Evolutionary conservation across 2,329 filamentous ascomycete species (phyloP).

Genomic region (Polychaeton citri): DNA sequence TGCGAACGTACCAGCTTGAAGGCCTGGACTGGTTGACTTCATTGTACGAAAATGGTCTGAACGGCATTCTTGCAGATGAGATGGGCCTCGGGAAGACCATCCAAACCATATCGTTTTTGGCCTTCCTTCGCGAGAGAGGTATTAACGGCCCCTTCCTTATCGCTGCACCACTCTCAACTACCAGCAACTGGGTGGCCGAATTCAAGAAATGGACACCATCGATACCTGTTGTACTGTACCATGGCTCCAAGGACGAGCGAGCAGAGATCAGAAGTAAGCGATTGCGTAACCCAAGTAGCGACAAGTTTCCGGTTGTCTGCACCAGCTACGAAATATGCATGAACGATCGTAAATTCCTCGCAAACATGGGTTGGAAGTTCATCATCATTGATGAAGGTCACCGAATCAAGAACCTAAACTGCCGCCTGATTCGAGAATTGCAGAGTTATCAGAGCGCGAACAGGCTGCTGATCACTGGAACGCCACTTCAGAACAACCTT

Average conservation of each 20-base stretch:
- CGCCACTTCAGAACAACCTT: constrained; percentile 88
- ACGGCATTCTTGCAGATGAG: constrained; percentile 83
- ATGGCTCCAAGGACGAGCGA: constrained; percentile 70
- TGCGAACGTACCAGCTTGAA: constrained; percentile 90
- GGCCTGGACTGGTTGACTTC: constrained; percentile 84
- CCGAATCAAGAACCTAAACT: constrained; percentile 92
- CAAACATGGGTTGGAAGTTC: constrained; percentile 85
- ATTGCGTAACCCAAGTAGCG: constrained; percentile 55
- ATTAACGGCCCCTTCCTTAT: constrained; percentile 83
- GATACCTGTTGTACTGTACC: constrained; percentile 82
- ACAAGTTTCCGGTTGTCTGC: constrained; percentile 77
- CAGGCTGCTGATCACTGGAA: constrained; percentile 83
- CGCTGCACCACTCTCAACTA: constrained; percentile 76
- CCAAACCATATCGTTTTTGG: constrained; percentile 78
- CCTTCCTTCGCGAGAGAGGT: constrained; percentile 75
- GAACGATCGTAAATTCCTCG: constrained; percentile 69
- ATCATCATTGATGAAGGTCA: constrained; percentile 98
- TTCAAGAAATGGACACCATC: constrained; percentile 80
- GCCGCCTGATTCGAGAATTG: constrained; percentile 76
- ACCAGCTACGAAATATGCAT: constrained; percentile 96
- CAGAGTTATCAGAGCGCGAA: constrained; percentile 84
- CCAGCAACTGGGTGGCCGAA: constrained; percentile 93
- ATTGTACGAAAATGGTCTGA: constrained; percentile 78
- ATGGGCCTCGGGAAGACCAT: constrained; percentile 92
- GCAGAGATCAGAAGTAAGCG: constrained; percentile 58